phyloP scores from a whole-genome alignment of 495 filamentous ascomycete species.

The Glonium stellatum region DNA sequence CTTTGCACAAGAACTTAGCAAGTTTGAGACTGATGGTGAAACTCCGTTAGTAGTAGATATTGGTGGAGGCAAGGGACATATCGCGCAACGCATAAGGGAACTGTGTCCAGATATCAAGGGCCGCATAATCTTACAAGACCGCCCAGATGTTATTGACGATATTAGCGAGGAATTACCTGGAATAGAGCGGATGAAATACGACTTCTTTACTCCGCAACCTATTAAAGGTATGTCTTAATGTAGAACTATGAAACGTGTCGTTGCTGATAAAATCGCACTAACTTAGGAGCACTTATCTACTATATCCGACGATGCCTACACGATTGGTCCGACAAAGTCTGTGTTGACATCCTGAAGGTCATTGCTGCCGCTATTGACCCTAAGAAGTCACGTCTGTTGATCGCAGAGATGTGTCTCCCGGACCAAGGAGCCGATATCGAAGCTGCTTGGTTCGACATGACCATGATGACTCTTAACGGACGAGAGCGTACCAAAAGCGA shows the following conservation, averaged over 20 bases:
- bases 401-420: conserved; percentile 4
- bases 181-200: conserved; percentile 10
- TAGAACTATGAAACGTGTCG: neutral
- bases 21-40: conserved; percentile 19
- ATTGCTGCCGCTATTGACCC: neutral
- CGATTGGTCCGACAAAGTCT: conserved; percentile 7
- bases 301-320: conserved; percentile 13
- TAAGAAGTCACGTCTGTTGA: conserved; percentile 2
- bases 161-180: conserved; percentile 5
- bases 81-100: conserved; percentile 4
- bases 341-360: conserved; percentile 4
- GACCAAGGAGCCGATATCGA: neutral
- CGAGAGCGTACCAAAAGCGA: neutral
- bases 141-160: conserved; percentile 8
- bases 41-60: conserved; percentile 27
- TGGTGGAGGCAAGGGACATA: conserved; percentile 28
- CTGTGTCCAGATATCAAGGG: conserved; percentile 5
- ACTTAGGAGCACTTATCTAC: conserved; percentile 9
- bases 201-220: conserved; percentile 21
- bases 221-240: conserved; percentile 3
- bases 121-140: conserved; percentile 12
- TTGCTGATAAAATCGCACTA: no score
- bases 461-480: conserved; percentile 4
- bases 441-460: conserved; percentile 3
- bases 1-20: conserved; percentile 14